phyloP scores from a whole-genome alignment of 169 alveolate species.

The Ichthyophthirius multifiliis region DNA sequence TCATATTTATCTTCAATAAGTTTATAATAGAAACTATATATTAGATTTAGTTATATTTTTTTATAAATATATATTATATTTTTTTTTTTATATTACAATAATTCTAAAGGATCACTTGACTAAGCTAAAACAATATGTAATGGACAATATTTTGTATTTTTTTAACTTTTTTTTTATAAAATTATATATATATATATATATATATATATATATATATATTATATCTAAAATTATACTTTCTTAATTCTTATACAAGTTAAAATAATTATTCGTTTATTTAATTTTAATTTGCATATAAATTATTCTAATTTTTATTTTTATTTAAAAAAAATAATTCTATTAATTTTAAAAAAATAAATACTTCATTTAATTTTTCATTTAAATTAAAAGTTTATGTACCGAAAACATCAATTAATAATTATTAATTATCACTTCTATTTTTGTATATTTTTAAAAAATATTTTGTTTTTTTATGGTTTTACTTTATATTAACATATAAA shows the following conservation, averaged over 20 bases:
- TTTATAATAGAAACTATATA: constrained; percentile 9
- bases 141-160: background rate
- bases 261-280: background rate
- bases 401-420: background rate
- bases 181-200: background rate
- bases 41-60: background rate
- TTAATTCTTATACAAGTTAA: background rate
- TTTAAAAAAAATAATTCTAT: background rate
- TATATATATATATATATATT: background rate
- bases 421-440: background rate
- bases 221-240: constrained; percentile 1
- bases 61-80: background rate
- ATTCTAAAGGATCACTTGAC: background rate
- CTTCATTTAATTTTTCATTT: background rate
- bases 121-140: background rate
- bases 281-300: background rate
- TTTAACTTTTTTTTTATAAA: background rate
- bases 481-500: constrained; percentile 31
- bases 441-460: background rate
- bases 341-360: background rate
- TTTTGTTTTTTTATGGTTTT: background rate
- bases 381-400: background rate
- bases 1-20: constrained; percentile 9
- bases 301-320: background rate
- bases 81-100: background rate